Base-by-base conservation (phyloP, 257 asterid species). In the Nemophila menziesii region DNA sequence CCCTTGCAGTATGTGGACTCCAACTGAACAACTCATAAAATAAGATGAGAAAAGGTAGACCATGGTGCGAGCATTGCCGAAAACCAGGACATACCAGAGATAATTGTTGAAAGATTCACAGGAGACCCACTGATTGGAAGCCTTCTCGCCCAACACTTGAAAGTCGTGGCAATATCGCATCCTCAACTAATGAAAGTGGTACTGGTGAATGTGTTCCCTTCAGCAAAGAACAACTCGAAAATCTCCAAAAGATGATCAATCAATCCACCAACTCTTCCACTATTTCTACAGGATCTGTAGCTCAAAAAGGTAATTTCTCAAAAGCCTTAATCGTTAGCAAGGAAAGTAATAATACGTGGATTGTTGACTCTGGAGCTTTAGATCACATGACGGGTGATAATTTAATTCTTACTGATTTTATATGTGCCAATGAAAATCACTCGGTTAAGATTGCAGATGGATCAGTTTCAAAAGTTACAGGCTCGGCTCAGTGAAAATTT, bases 21-120 rank as follows among this genome's bases (percentile, higher is more conserved):
- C 19, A 2, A 18, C 20, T 20, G 9, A 24, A 24, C n/a, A 24
- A 24, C 9, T 29, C 19, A 11, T 24, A 43, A 6, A 20, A 20
- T 16, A 43, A 43, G 13, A 9, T 8, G 6, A 4, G 23, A 8
- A 17, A 17, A 11, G 23, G 48, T 5, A 43, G 48, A 12, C 23
- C 48, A 43, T 43, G 48, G 48, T 43, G 48, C 20, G 48, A 43
- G 14, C 23, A 43, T 16, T 43, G 24, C 26, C 6, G 13, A 15
- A 17, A 20, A 43, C 27, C 27, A 4, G 27, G 48, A 1, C 48
- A 43, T 13, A 18, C 27, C 3, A 43, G 21, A 11, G 48, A 43
- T 8, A 20, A 27, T 12, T 46, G 51, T 22, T 46, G 51, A 39
- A 24, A 46, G 17, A 4, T 23, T 6, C 38, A 24, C 27, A 39